Base-by-base conservation (phyloP, 2,329 filamentous ascomycete species). In the Trematosphaeria pertusa region DNA sequence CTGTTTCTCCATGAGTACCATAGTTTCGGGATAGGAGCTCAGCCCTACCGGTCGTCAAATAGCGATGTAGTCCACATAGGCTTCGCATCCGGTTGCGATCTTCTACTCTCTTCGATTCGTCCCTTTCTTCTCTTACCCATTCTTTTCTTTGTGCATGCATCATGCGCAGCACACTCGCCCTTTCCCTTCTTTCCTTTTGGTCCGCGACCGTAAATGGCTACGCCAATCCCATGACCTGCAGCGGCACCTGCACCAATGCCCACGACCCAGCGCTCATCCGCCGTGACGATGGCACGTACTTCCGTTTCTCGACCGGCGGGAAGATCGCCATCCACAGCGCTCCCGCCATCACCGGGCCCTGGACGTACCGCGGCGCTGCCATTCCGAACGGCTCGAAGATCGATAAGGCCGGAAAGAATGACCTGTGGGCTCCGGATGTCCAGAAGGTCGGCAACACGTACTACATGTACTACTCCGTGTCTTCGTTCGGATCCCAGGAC, bases 401-500 rank as follows among this genome's bases (percentile, higher is more conserved):
- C 48, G 66, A 76, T 43, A 64, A 77, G 19, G 48, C 59, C 1
- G 80, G 79, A 17, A 76, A 74, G 4, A 48, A 70, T 26, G 78
- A 82, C 56, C 71, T 81, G 9, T 82, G 79, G 84, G 86, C 86
- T 2, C 87, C 87, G 0, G 85, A 88, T 54, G 80, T 86, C 11
- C 67, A 73, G 14, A 70, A 80, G 12, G 75, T 88, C n/a, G 80
- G 79, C 51, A 73, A 71, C 43, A 74, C 75, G 0, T 89, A 87
- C 72, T 80, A 87, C 58, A 69, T 84, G n/a, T 87, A 86, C 77
- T 87, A 88, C 69, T 75, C 81, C 1, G 83, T 87, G n/a, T 84
- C 79, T 26, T 74, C 78, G 0, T 87, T 86, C 52, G 85, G 85
- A 0, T 78, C 75, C 0, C 83, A 87, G 52, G 70, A 77, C 64